Base-by-base conservation (phyloP, 345 rosid genomes). In the Cardamine occulta region DNA sequence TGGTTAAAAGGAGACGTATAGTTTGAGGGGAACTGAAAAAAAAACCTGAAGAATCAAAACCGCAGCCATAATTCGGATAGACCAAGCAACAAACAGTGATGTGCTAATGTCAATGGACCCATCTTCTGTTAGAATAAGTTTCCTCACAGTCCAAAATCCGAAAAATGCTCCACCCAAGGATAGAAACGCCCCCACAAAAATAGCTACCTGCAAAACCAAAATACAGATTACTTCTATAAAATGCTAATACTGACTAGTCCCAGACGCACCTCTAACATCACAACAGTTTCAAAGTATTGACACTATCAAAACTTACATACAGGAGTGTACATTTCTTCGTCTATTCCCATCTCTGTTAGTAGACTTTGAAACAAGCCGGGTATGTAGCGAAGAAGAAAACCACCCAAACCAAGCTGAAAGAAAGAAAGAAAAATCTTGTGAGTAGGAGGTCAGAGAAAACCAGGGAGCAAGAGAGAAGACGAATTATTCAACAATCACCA, bases 301-400 rank as follows among this genome's bases (percentile, higher is more conserved):
- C 78, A 19, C 7, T 44, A 79, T 35, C 82, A 79, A 74, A 86
- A 94, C 89, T 88, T 89, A 86, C 98, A 85, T 93, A 93, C 99
- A 90, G 99, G 99, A 79, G 88, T 86, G 84, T 90, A 88, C 97
- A 91, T 88, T 80, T 91, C 98, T 88, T 94, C 97, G 15, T 82
- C 84, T 79, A 94, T 84, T 72, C 99, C 97, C 79, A 90, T 79
- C 84, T 90, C 99, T 23, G 63, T 76, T 61, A 94, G 91, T 35
- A 90, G 19, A n/a, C 85, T 80, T 32, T 39, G 86, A 72, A 88
- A 63, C 70, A 91, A 72, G 44, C 87, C 75, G 29, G 97, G 97
- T 73, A 94, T 53, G 79, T 86, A 90, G 66, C 87, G 86, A 47
- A 94, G 88, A 72, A 94, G 84, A 82, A 91, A 90, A 63, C 96